Conservation (phyloP, 495 filamentous ascomycete species). For the Aspergillus sclerotiicarbonarius region DNA sequence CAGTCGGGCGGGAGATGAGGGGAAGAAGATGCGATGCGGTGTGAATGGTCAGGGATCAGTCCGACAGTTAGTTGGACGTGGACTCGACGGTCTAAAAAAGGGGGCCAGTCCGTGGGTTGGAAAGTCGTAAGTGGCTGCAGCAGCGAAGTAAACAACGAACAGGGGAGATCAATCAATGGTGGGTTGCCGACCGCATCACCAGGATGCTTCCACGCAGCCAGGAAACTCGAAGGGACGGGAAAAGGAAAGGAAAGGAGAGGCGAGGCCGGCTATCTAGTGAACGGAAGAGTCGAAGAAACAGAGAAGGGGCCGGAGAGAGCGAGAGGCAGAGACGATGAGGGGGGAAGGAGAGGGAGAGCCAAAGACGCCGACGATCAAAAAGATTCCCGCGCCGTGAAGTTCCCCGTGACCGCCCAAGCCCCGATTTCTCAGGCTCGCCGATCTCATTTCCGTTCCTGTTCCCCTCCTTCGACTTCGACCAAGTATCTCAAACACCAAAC, state of each 20-base stretch:
- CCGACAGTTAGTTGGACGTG: neutral
- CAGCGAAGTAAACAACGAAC: constrained; percentile 10
- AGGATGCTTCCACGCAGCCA: constrained; percentile 14
- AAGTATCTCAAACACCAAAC: constrained; percentile 8
- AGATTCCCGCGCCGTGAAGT: constrained; percentile 3
- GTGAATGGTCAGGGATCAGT: neutral
- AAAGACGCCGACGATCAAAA: neutral
- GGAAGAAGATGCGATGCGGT: neutral
- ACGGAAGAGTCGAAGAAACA: neutral
- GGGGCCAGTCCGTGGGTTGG: neutral
- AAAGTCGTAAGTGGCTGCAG: constrained; percentile 5
- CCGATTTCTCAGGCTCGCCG: constrained; percentile 10
- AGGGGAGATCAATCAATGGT: constrained; percentile 11
- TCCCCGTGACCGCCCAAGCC: constrained; percentile 29
- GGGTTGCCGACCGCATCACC: constrained; percentile 15
- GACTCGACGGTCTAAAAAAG: neutral
- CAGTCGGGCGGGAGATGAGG: neutral
- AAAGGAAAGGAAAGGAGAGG: neutral
- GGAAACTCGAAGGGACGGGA: neutral
- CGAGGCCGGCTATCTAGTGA: neutral
- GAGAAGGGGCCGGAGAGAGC: neutral
- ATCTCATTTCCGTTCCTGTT: constrained; percentile 4
- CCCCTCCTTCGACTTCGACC: constrained; percentile 8
- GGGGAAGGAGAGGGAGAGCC: neutral
- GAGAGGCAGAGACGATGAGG: neutral